Conservation (phyloP, 2,329 filamentous ascomycete species). For the Cladosporium phlei region DNA sequence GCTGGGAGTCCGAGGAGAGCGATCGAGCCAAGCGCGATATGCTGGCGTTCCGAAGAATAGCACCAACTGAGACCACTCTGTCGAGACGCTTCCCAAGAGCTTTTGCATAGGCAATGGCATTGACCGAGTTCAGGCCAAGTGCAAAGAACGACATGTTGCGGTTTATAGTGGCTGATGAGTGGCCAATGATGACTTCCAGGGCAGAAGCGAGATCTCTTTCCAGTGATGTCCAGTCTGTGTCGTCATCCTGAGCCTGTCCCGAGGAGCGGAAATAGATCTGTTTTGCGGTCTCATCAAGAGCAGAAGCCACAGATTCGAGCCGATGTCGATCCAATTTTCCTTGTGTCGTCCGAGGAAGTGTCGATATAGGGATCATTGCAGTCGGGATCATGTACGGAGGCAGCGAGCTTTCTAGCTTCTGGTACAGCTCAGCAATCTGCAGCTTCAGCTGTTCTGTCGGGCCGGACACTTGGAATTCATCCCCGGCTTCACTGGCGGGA, state of each 20-base stretch:
- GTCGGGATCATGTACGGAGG: conserved; percentile 77
- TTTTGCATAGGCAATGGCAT: conserved; percentile 66
- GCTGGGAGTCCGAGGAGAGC: not conserved
- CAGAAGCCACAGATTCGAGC: conserved; percentile 48
- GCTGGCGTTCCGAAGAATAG: conserved; percentile 63
- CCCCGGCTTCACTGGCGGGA: conserved; percentile 27
- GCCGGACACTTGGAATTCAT: conserved; percentile 1
- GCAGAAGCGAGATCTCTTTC: conserved; percentile 56
- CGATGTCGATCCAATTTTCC: conserved; percentile 65
- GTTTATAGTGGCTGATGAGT: conserved; percentile 46
- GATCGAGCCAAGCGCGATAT: conserved; percentile 54
- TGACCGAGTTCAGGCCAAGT: conserved; percentile 80
- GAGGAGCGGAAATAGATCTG: conserved; percentile 33
- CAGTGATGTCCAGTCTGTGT: conserved; percentile 46
- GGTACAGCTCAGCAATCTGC: conserved; percentile 47
- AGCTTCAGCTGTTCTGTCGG: conserved; percentile 11
- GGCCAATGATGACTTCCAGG: conserved; percentile 31
- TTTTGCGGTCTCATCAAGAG: conserved; percentile 45
- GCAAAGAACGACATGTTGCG: conserved; percentile 68
- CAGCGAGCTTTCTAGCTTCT: conserved; percentile 51
- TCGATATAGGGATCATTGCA: conserved; percentile 63
- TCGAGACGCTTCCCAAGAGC: conserved; percentile 48
- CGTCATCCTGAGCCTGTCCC: conserved; percentile 29
- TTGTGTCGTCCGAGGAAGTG: conserved; percentile 66
- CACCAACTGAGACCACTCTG: conserved; percentile 58